Evolutionary conservation across 2,329 filamentous ascomycete genomes (phyloP).

Genomic region (Cytospora schulzeri): DNA sequence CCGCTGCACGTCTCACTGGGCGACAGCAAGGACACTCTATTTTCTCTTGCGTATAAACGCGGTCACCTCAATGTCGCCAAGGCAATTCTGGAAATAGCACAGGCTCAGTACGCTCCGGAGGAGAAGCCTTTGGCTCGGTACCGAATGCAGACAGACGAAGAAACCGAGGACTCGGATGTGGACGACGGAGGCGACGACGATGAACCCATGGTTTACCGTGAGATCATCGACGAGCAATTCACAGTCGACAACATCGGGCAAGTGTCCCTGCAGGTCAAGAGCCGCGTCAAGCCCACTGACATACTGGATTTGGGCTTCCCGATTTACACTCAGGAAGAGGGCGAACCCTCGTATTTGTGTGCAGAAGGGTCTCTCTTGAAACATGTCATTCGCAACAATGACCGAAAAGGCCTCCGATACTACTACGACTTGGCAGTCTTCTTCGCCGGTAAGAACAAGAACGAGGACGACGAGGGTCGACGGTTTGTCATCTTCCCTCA

Average conservation of each 20-base stretch:
- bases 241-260: slow-evolving; percentile 78
- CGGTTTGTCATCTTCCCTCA: slow-evolving; percentile 44
- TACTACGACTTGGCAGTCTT: slow-evolving; percentile 58
- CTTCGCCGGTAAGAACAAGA: slow-evolving; percentile 44
- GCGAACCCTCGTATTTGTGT: slow-evolving; percentile 31
- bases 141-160: slow-evolving; percentile 43
- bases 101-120: slow-evolving; percentile 65
- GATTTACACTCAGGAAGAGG: slow-evolving; percentile 39
- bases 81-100: slow-evolving; percentile 69
- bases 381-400: slow-evolving; percentile 55
- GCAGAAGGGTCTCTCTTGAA: slow-evolving; percentile 38
- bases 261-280: slow-evolving; percentile 68
- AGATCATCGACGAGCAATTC: slow-evolving; percentile 66
- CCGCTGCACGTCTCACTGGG: slow-evolving; percentile 66
- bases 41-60: slow-evolving; percentile 67
- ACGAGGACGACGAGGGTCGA: slow-evolving; percentile 38
- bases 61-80: slow-evolving; percentile 66
- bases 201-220: slow-evolving; percentile 49
- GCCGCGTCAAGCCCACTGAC: slow-evolving; percentile 55
- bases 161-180: slow-evolving; percentile 41
- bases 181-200: slow-evolving; percentile 42
- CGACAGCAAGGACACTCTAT: slow-evolving; percentile 57
- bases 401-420: slow-evolving; percentile 55
- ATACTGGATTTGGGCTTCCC: slow-evolving; percentile 49
- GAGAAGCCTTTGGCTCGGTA: slow-evolving; percentile 56